phyloP scores from a whole-genome alignment of 1,284 basidiomycete species.

The Erythrobasidium hasegawianum region DNA sequence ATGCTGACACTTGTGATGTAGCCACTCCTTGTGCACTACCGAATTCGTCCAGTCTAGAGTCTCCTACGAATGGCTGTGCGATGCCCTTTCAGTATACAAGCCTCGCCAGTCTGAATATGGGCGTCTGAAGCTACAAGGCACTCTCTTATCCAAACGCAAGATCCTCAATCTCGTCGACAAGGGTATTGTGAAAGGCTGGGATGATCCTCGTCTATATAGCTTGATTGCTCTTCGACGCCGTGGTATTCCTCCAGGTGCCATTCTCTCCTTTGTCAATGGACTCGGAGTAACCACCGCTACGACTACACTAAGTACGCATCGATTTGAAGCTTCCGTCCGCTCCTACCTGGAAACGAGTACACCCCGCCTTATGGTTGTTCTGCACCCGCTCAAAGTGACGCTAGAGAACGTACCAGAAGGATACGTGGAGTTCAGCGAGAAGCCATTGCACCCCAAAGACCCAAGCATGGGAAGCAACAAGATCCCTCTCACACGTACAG shows the following conservation, averaged over 20 bases:
- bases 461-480: constrained; percentile 76
- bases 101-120: constrained; percentile 98
- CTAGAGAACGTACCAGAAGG: constrained; percentile 88
- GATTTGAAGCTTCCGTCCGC: constrained; percentile 86
- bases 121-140: constrained; percentile 86
- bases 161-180: constrained; percentile 84
- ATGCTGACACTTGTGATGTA: constrained; percentile 47
- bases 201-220: constrained; percentile 97
- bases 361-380: constrained; percentile 87
- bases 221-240: constrained; percentile 90
- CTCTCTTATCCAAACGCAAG: constrained; percentile 96
- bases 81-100: constrained; percentile 93
- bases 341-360: constrained; percentile 85
- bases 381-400: constrained; percentile 83
- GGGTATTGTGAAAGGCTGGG: constrained; percentile 85
- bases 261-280: constrained; percentile 84
- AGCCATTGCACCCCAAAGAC: constrained; percentile 91
- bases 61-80: constrained; percentile 99
- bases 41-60: constrained; percentile 97
- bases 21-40: constrained; percentile 93
- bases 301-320: constrained; percentile 77
- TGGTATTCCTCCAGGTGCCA: constrained; percentile 92
- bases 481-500: constrained; percentile 80
- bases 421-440: constrained; percentile 76
- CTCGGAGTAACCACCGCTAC: constrained; percentile 86